phyloP scores from a whole-genome alignment of 2,329 filamentous ascomycete species.

The Scortechinia acanthostroma region DNA sequence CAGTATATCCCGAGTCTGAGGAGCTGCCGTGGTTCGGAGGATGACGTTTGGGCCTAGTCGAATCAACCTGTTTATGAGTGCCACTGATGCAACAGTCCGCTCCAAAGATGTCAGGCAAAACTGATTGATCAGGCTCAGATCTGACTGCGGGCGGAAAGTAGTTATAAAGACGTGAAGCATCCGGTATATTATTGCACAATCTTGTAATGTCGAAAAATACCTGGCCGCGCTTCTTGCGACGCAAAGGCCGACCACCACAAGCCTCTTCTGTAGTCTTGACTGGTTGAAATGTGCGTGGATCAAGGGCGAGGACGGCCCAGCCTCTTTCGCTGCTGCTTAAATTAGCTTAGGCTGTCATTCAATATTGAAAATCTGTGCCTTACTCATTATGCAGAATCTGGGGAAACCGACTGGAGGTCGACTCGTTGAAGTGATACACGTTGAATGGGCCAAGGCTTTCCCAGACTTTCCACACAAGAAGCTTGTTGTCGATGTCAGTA shows the following conservation, averaged over 20 bases:
- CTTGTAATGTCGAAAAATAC: constrained; percentile 18
- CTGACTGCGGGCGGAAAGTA: constrained; percentile 13
- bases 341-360: constrained; percentile 10
- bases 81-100: constrained; percentile 12
- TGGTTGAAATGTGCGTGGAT: constrained; percentile 28
- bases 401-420: constrained; percentile 9
- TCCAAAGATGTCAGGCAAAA: constrained; percentile 17
- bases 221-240: neutral
- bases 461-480: constrained; percentile 39
- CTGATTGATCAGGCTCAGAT: constrained; percentile 9
- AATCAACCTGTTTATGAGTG: neutral
- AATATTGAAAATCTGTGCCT: neutral
- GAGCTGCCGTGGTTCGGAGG: too few relatives aligned
- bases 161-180: constrained; percentile 16
- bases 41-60: too few relatives aligned
- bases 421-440: constrained; percentile 6
- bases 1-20: neutral
- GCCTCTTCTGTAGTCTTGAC: constrained; percentile 22
- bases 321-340: constrained; percentile 23
- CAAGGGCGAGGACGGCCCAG: constrained; percentile 34
- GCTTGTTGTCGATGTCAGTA: constrained; percentile 41
- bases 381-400: neutral
- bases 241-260: constrained; percentile 20
- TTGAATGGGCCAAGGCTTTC: constrained; percentile 16
- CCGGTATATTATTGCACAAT: constrained; percentile 12